These are phyloP conservation scores for Pisolithus tinctorius DNA, from an alignment of 768 basidiomycete species.

Conservation along the genomic window DNA sequence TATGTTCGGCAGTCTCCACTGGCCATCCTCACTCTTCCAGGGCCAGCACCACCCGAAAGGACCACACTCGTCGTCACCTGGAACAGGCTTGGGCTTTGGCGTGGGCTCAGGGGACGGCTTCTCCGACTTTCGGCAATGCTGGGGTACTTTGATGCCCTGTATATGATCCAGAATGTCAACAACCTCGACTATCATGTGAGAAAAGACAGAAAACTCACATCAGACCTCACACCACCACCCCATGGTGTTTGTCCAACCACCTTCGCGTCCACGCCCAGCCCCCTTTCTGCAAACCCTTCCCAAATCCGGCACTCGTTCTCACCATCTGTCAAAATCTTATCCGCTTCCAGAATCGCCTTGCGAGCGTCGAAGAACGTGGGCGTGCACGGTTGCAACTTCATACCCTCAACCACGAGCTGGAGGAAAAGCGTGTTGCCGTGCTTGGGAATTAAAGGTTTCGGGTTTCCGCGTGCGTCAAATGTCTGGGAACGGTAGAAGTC, in stretches of 20 bases:
- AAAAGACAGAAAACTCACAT: constrained; percentile 34
- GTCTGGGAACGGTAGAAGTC: constrained; percentile 55
- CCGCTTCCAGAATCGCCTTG: constrained; percentile 87
- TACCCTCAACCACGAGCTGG: constrained; percentile 82
- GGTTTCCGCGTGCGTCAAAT: constrained; percentile 31
- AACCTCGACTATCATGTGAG: background rate
- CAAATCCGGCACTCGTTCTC: constrained; percentile 89
- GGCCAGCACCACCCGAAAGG: constrained; percentile 19
- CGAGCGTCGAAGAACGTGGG: constrained; percentile 89
- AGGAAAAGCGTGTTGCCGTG: constrained; percentile 85
- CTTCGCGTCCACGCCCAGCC: constrained; percentile 71
- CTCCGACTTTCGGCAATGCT: constrained; percentile 25
- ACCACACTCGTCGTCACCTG: constrained; percentile 27
- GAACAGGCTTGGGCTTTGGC: constrained; percentile 24
- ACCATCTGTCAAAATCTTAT: constrained; percentile 83
- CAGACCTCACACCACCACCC: constrained; percentile 83
- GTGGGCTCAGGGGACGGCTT: constrained; percentile 16
- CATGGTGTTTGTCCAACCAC: constrained; percentile 79
- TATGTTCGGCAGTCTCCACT: constrained; percentile 8
- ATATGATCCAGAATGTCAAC: background rate
- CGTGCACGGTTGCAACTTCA: constrained; percentile 93
- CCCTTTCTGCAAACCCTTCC: constrained; percentile 76
- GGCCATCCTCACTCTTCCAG: constrained; percentile 7
- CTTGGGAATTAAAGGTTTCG: constrained; percentile 69
- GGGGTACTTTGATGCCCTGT: constrained; percentile 38